Evolutionary conservation across 148 eudicot genomes (phyloP).

Genomic region (Vaccinium macrocarpon): DNA sequence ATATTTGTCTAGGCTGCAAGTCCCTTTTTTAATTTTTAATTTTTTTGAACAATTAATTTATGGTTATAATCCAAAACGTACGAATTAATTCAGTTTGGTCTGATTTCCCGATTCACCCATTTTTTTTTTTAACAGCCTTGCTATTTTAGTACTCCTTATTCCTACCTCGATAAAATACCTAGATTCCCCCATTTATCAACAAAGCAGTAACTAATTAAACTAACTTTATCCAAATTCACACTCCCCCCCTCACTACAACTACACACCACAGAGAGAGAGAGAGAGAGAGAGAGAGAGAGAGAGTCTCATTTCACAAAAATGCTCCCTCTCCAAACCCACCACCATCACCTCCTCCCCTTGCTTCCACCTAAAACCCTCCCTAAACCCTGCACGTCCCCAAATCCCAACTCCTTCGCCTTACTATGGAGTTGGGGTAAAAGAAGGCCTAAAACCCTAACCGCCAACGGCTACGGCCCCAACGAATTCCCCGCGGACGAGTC

Average conservation of each 20-base stretch:
- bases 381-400: constrained; percentile 42
- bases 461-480: constrained; percentile 48
- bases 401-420: neutral
- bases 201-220: neutral
- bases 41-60: too few species aligned
- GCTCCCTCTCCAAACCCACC: constrained; percentile 56
- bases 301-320: constrained; percentile 23
- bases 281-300: neutral
- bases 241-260: neutral
- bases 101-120: too few species aligned
- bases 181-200: too few species aligned
- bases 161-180: too few species aligned
- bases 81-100: too few species aligned
- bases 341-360: constrained; percentile 30
- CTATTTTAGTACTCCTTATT: too few species aligned
- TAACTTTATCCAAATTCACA: neutral
- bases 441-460: neutral
- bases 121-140: too few species aligned
- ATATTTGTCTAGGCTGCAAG: too few species aligned
- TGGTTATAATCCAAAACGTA: too few species aligned
- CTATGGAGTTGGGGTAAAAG: too few species aligned
- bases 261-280: too few species aligned
- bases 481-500: constrained; percentile 86
- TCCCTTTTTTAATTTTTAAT: too few species aligned
- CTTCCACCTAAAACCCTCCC: constrained; percentile 30